These are phyloP conservation scores for Elsinoe arachidis DNA, from an alignment of 2,329 filamentous ascomycete species.

Conservation along the genomic window DNA sequence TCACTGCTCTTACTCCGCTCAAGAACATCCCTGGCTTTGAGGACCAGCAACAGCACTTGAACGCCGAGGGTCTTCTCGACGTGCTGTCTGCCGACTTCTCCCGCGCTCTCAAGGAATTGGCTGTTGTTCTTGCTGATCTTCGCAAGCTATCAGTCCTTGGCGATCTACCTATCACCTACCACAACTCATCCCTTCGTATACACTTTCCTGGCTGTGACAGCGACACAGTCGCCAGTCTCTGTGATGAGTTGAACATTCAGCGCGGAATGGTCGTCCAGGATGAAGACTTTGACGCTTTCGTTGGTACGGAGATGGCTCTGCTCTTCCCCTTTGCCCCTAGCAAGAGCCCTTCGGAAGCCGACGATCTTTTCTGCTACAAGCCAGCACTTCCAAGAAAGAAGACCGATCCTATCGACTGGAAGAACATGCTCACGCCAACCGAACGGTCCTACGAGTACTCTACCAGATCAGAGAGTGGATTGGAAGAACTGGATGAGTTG, in stretches of 20 bases:
- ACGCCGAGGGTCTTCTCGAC: conserved; percentile 76
- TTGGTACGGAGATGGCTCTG: conserved; percentile 65
- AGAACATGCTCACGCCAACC: conserved; percentile 46
- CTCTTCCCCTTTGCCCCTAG: conserved; percentile 79
- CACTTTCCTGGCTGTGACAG: conserved; percentile 88
- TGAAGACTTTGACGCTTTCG: conserved; percentile 58
- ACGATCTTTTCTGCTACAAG: conserved; percentile 39
- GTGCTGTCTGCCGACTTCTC: conserved; percentile 82
- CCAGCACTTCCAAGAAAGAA: conserved; percentile 24
- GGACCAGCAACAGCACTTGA: conserved; percentile 49
- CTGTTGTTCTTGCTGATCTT: conserved; percentile 70
- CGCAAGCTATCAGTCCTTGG: conserved; percentile 68
- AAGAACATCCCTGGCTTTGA: conserved; percentile 47
- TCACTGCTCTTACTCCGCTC: conserved; percentile 76
- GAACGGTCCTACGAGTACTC: conserved; percentile 27
- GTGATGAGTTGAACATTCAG: conserved; percentile 76
- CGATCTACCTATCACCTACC: conserved; percentile 71
- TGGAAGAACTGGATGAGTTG: conserved; percentile 27
- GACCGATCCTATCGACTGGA: conserved; percentile 44
- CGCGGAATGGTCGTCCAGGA: conserved; percentile 75
- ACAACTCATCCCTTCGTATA: conserved; percentile 62
- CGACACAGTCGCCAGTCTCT: conserved; percentile 70
- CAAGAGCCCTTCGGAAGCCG: conserved; percentile 32
- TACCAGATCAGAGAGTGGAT: conserved; percentile 24
- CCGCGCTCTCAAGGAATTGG: conserved; percentile 73